These are phyloP conservation scores for Boehmeria nivea DNA, from an alignment of 306 rosid species.

Conservation along the genomic window DNA sequence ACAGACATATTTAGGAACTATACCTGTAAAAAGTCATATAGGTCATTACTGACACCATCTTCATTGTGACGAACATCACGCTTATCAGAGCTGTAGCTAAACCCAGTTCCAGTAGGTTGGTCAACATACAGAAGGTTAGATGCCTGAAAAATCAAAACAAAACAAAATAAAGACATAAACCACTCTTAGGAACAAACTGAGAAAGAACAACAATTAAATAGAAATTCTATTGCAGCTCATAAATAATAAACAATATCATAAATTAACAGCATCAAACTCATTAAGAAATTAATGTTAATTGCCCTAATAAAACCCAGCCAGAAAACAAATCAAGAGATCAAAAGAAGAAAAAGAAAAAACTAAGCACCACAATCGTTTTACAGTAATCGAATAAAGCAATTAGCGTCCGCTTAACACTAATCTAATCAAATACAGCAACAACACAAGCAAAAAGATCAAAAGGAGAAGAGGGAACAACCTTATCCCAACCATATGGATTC, in stretches of 20 bases:
- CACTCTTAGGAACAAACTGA: conserved; percentile 6
- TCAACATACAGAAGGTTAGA: conserved; percentile 93
- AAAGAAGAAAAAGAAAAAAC: no score
- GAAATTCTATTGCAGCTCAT: background rate
- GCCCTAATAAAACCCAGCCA: no score
- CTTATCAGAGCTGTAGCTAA: conserved; percentile 70
- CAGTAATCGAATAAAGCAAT: no score
- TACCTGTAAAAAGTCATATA: conserved; percentile 89
- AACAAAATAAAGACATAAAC: background rate
- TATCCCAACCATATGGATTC: conserved; percentile 95
- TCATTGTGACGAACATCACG: conserved; percentile 87
- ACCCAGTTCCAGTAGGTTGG: conserved; percentile 97
- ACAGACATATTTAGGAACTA: background rate
- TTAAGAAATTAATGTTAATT: no score
- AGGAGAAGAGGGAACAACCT: conserved; percentile 43
- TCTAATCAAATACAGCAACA: conserved; percentile 7
- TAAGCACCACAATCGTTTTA: no score
- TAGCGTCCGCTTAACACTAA: no score
- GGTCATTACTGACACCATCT: conserved; percentile 80
- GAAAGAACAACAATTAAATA: background rate
- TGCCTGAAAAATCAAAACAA: conserved; percentile 47
- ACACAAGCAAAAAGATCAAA: background rate
- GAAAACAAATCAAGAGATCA: no score
- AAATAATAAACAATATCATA: no score
- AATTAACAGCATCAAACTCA: no score